These are phyloP conservation scores for Tetrastigma voinierianum DNA, from an alignment of 164 flowering plant species.

Conservation along the genomic window DNA sequence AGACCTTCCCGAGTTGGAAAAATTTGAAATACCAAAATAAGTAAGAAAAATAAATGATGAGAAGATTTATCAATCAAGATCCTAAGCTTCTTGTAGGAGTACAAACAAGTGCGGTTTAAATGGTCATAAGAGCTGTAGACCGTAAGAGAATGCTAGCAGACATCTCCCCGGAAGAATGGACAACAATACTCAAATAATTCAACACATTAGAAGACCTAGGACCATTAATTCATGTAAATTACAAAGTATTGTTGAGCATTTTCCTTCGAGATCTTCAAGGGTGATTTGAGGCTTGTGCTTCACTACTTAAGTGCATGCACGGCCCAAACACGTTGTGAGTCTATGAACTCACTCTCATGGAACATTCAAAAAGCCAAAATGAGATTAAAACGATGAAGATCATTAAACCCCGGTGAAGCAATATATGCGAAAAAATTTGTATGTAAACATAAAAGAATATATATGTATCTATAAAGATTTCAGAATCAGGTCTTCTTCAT, in stretches of 20 bases:
- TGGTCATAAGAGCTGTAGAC: no score
- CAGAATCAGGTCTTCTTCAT: constrained; percentile 99
- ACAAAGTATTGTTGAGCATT: background rate
- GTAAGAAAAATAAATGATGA: constrained; percentile 10
- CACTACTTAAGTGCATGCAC: constrained; percentile 98
- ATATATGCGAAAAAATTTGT: background rate
- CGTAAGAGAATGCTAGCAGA: no score
- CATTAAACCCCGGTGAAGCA: background rate
- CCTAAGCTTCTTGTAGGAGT: background rate
- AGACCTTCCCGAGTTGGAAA: constrained; percentile 99
- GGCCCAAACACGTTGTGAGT: constrained; percentile 99
- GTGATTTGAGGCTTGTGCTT: constrained; percentile 99
- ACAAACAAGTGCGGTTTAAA: no score
- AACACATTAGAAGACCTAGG: no score
- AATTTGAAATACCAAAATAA: constrained; percentile 38
- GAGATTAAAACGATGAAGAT: background rate
- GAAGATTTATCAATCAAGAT: background rate
- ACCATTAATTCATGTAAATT: no score
- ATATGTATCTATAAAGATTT: constrained; percentile 96
- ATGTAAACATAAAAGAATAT: constrained; percentile 16
- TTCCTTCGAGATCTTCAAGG: constrained; percentile 88
- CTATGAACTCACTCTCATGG: constrained; percentile 99
- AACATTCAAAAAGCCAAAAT: constrained; percentile 31
- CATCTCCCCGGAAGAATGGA: no score
- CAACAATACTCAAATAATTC: background rate